Conservation (phyloP, 345 rosid species). For the Trapa incisa region DNA sequence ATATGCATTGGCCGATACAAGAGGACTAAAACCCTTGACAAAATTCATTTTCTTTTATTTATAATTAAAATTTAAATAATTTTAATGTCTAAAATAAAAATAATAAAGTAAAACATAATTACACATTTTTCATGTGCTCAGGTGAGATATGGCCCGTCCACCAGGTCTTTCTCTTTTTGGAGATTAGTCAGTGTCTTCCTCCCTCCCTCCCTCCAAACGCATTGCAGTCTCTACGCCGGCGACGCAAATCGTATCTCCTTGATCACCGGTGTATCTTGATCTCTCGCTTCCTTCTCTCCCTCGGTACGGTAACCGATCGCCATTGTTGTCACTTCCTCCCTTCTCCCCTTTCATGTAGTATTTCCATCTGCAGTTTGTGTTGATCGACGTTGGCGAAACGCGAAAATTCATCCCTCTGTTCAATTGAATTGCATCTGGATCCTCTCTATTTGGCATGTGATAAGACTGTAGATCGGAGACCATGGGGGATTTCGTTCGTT, state of each 20-base stretch:
- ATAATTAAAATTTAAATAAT: no score
- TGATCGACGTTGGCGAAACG: neutral
- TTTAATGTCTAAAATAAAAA: no score
- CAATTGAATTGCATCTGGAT: neutral
- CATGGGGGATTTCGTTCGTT: neutral
- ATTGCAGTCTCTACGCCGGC: neutral
- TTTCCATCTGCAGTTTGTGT: neutral
- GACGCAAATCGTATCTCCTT: neutral
- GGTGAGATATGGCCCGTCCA: neutral
- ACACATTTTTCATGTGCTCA: no score
- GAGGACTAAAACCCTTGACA: no score
- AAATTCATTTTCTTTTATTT: no score
- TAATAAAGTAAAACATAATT: no score
- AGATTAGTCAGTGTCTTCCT: neutral
- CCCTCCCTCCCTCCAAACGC: neutral
- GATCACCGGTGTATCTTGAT: neutral
- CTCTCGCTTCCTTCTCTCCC: neutral
- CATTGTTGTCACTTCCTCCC: neutral
- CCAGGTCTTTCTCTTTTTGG: neutral
- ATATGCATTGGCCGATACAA: no score
- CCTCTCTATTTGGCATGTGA: neutral
- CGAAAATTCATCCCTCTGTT: neutral
- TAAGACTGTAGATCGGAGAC: neutral
- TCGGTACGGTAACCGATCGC: neutral
- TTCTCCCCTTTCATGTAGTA: neutral